A percentile compares a stretch with the other conserved stretches of the same genome.
Evolutionary conservation across 192 early-diverging fungal species (phyloP).

Genomic region (Dissophora globulifera): DNA sequence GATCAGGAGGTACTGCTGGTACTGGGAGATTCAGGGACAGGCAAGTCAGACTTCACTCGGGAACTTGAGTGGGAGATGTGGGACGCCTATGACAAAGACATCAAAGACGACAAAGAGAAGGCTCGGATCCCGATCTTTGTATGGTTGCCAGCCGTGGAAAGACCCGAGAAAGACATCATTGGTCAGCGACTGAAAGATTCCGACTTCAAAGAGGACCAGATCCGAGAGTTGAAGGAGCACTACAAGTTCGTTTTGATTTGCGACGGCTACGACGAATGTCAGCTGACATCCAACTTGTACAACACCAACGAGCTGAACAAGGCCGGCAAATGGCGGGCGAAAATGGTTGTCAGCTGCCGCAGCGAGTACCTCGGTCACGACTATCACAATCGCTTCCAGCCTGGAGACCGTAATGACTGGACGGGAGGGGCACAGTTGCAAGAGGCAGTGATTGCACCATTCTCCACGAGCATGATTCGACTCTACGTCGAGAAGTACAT

Average conservation of each 20-base stretch:
- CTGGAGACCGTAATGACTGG: not conserved
- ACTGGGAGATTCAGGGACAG: conserved; percentile 25
- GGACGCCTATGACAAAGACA: too few relatives aligned
- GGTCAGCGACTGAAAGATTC: not conserved
- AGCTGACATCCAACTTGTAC: conserved; percentile 4
- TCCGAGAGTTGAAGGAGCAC: conserved; percentile 7
- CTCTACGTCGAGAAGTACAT: too few relatives aligned
- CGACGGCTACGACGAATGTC: conserved; percentile 21
- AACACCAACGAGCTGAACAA: conserved; percentile 10
- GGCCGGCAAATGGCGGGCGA: not conserved
- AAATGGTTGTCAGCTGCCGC: conserved; percentile 9
- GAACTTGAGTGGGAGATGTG: conserved; percentile 1
- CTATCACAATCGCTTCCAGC: not conserved
- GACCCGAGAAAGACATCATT: conserved; percentile 1
- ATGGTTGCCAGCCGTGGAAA: not conserved
- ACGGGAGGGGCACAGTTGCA: not conserved
- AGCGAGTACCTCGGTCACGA: not conserved
- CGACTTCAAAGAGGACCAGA: not conserved
- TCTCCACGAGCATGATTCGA: conserved; percentile 2
- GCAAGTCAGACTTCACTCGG: conserved; percentile 14
- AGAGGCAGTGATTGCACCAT: conserved; percentile 10
- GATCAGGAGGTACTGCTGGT: conserved; percentile 11
- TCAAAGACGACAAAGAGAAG: not conserved
- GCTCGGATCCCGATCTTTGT: conserved; percentile 20
- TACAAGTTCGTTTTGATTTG: conserved; percentile 18